Conservation (phyloP, 75 land plant species). For the Pinus albicaulis region DNA sequence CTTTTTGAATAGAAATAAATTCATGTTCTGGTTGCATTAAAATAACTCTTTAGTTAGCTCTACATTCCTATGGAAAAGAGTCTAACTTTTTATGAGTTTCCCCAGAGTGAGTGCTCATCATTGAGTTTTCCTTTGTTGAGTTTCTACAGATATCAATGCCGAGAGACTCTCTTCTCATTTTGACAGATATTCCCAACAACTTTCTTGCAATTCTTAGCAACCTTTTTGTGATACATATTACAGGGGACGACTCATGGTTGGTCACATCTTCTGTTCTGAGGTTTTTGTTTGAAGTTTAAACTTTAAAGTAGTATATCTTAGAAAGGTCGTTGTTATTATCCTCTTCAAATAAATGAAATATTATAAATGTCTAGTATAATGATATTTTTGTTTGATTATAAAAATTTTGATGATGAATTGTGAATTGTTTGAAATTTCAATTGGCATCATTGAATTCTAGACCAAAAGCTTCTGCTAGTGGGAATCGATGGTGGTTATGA, state of each 20-base stretch:
- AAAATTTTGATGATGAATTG: not conserved
- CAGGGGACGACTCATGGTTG: constrained; percentile 67
- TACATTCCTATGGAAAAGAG: not conserved
- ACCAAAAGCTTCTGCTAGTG: not conserved
- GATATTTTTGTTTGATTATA: not conserved
- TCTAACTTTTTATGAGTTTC: not conserved
- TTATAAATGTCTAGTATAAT: not conserved
- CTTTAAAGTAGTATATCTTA: not conserved
- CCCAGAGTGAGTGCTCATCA: not conserved
- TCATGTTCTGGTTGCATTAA: no score
- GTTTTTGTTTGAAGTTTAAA: not conserved
- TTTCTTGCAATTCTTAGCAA: constrained; percentile 24
- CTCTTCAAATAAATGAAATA: not conserved
- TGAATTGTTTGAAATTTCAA: not conserved
- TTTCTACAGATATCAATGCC: constrained; percentile 73
- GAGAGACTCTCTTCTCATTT: constrained; percentile 40
- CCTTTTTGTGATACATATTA: constrained; percentile 41
- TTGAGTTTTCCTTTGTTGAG: constrained; percentile 11
- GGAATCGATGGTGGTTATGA: no score
- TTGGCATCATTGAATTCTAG: not conserved
- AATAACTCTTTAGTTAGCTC: no score
- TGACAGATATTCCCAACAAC: constrained; percentile 51
- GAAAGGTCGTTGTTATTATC: not conserved
- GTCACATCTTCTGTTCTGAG: constrained; percentile 87
- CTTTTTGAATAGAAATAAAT: no score